phyloP scores from a whole-genome alignment of 345 rosid genomes.

The Cardamine resedifolia region DNA sequence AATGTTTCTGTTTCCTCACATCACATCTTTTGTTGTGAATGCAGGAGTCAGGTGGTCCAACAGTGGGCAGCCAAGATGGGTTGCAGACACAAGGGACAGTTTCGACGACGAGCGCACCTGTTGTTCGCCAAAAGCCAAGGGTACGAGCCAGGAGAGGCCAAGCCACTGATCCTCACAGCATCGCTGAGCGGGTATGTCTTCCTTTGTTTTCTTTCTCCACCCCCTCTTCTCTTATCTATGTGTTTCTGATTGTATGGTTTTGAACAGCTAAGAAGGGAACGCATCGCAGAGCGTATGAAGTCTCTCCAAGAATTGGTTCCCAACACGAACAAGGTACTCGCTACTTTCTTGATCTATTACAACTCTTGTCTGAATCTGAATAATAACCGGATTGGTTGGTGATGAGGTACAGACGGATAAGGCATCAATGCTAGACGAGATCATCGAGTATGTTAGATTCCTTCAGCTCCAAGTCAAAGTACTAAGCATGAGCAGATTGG shows the following conservation, averaged over 20 bases:
- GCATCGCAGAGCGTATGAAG: conserved; percentile 98
- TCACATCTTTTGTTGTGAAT: conserved; percentile 7
- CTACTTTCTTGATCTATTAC: neutral
- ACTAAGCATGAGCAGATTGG: conserved; percentile 93
- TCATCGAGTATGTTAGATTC: conserved; percentile 96
- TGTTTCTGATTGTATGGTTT: conserved; percentile 18
- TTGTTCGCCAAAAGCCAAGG: conserved; percentile 65
- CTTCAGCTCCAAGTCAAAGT: conserved; percentile 99
- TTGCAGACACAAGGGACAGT: conserved; percentile 52
- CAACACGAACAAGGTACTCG: conserved; percentile 84
- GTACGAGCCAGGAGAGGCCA: conserved; percentile 98
- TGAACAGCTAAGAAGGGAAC: conserved; percentile 82
- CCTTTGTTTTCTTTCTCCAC: neutral
- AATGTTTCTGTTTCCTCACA: neutral
- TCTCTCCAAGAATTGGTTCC: conserved; percentile 97
- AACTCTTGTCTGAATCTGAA: neutral
- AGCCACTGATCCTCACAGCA: conserved; percentile 99
- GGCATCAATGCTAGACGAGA: conserved; percentile 99
- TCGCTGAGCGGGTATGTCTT: conserved; percentile 81
- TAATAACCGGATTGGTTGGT: conserved; percentile 1
- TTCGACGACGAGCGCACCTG: conserved; percentile 56
- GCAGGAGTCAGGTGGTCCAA: conserved; percentile 42
- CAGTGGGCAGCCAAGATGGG: conserved; percentile 45
- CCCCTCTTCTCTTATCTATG: neutral
- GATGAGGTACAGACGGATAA: conserved; percentile 73